phyloP scores from a whole-genome alignment of 78 protist genomes.

The Blattamonas nauphoetae region DNA sequence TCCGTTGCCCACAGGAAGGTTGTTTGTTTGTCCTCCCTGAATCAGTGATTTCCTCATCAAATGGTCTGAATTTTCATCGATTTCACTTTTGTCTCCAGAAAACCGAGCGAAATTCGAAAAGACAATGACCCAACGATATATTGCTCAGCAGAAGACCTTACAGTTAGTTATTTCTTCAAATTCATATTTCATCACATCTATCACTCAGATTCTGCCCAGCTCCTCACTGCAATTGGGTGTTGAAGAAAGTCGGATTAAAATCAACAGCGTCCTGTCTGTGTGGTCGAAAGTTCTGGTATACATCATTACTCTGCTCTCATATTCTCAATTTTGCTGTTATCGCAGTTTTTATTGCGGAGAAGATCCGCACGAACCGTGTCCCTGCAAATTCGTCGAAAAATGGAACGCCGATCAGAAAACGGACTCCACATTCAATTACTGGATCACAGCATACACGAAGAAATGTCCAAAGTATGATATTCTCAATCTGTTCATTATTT shows the following conservation, averaged over 20 bases:
- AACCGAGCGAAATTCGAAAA: no score
- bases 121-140: no score
- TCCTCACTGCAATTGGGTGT: background rate
- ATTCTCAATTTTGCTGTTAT: background rate
- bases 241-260: background rate
- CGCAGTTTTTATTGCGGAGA: background rate
- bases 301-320: background rate
- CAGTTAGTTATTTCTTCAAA: no score
- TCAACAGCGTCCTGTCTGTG: background rate
- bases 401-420: background rate
- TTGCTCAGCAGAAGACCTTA: no score
- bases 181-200: no score
- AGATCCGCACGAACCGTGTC: background rate
- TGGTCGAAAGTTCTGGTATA: background rate
- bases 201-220: background rate
- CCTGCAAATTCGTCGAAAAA: background rate
- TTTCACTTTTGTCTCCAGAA: no score
- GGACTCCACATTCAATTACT: background rate
- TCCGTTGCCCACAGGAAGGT: no score
- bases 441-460: conserved; percentile 1
- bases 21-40: no score
- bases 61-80: no score
- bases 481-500: background rate
- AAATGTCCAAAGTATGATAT: background rate
- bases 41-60: no score